Evolutionary conservation across 768 basidiomycete species (phyloP).

Genomic region (Fomitopsis serialis): DNA sequence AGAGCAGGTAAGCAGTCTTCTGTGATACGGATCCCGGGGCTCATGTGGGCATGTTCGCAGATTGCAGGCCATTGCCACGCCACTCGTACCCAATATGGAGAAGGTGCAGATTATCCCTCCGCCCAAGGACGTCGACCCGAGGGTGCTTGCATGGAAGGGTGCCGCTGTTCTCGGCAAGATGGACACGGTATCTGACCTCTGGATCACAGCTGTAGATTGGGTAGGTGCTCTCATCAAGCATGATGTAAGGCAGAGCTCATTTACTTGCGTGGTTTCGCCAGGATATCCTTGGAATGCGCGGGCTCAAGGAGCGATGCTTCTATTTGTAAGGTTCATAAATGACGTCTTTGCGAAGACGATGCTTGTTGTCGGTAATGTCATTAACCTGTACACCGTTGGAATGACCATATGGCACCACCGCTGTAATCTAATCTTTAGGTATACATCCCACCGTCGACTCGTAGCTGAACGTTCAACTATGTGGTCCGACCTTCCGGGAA

Average conservation of each 20-base stretch:
- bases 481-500: too few relatives aligned
- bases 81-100: slow-evolving; percentile 78
- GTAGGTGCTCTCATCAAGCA: slow-evolving; percentile 35
- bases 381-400: too few relatives aligned
- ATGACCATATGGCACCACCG: too few relatives aligned
- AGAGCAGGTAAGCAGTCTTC: slow-evolving; percentile 63
- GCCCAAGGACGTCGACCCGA: slow-evolving; percentile 87
- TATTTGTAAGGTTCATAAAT: slow-evolving; percentile 55
- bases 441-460: too few relatives aligned
- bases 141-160: slow-evolving; percentile 92
- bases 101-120: slow-evolving; percentile 91
- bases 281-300: slow-evolving; percentile 77
- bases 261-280: slow-evolving; percentile 24
- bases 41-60: slow-evolving; percentile 27
- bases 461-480: too few relatives aligned
- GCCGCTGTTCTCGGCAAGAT: slow-evolving; percentile 87
- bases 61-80: slow-evolving; percentile 79
- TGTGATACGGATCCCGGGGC: neutral
- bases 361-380: too few relatives aligned
- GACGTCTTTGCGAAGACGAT: too few relatives aligned
- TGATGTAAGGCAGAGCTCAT: neutral
- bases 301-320: slow-evolving; percentile 78
- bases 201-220: slow-evolving; percentile 88
- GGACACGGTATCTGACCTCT: slow-evolving; percentile 85
- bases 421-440: too few relatives aligned